Conservation (phyloP, 1,284 basidiomycete genomes). For the Mycosarcoma maydis region DNA sequence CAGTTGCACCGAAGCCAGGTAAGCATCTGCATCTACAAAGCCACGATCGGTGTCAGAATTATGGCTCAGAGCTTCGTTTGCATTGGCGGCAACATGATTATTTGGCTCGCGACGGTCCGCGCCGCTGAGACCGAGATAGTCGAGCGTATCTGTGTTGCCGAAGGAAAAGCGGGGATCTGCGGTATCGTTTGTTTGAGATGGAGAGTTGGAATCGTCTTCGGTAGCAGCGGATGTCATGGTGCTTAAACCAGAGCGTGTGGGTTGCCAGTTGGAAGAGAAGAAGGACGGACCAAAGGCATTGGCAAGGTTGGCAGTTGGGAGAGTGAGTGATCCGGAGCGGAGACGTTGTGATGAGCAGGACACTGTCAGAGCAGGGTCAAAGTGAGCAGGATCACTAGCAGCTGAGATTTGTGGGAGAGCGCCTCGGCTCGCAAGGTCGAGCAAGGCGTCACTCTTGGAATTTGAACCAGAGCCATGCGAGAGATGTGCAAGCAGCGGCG, state of each 20-base stretch:
- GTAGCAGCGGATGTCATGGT: conserved; percentile 29
- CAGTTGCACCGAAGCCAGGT: conserved; percentile 15
- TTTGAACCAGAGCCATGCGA: neutral
- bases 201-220: conserved; percentile 15
- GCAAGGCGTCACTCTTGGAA: neutral
- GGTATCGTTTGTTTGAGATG: conserved; percentile 4
- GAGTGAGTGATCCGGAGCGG: conserved; percentile 48
- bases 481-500: neutral
- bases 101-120: neutral
- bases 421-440: conserved; percentile 2
- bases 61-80: neutral
- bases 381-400: neutral
- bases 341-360: conserved; percentile 23
- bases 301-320: conserved; percentile 36
- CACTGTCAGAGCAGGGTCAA: conserved; percentile 3
- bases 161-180: conserved; percentile 27
- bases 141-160: conserved; percentile 46
- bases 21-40: conserved; percentile 16
- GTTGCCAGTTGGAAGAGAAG: conserved; percentile 53
- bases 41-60: conserved; percentile 7
- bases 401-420: conserved; percentile 2
- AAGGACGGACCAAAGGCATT: conserved; percentile 54
- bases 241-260: conserved; percentile 44
- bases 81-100: neutral
- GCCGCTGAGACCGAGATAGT: conserved; percentile 56